Conservation (phyloP, 2,329 filamentous ascomycete genomes). For the Ceratocystis cacaofunesta region DNA sequence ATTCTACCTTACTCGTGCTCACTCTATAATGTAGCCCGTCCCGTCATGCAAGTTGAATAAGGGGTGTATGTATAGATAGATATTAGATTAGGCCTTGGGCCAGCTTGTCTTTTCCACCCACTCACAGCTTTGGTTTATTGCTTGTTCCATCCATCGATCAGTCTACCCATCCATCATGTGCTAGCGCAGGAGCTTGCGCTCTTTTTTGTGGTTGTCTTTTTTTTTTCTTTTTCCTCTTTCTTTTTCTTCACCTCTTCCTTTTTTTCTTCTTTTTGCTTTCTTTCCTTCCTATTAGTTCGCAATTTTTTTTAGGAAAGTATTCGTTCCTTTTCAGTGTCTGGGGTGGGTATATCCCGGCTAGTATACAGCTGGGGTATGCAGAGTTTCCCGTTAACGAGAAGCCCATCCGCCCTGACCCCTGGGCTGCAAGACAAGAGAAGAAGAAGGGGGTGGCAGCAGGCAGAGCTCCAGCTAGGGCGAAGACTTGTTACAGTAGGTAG, state of each 20-base stretch:
- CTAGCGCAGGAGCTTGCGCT: neutral
- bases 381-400: neutral
- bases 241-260: neutral
- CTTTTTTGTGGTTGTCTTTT: neutral
- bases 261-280: neutral
- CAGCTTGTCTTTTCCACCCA: too few relatives aligned
- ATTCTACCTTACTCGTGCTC: neutral
- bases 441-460: neutral
- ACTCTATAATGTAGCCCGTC: neutral
- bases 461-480: neutral
- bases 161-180: neutral
- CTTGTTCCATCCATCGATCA: neutral
- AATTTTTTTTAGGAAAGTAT: neutral
- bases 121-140: neutral
- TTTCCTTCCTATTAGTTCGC: neutral
- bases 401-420: neutral
- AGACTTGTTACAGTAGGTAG: neutral
- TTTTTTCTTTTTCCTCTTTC: neutral
- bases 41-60: neutral
- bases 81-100: too few relatives aligned
- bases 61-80: neutral
- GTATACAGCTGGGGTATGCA: neutral
- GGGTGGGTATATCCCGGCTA: conserved; percentile 2
- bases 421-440: neutral
- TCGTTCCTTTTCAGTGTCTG: neutral